phyloP scores from a whole-genome alignment of 2,329 filamentous ascomycete species.

The Fusarium acutatum region DNA sequence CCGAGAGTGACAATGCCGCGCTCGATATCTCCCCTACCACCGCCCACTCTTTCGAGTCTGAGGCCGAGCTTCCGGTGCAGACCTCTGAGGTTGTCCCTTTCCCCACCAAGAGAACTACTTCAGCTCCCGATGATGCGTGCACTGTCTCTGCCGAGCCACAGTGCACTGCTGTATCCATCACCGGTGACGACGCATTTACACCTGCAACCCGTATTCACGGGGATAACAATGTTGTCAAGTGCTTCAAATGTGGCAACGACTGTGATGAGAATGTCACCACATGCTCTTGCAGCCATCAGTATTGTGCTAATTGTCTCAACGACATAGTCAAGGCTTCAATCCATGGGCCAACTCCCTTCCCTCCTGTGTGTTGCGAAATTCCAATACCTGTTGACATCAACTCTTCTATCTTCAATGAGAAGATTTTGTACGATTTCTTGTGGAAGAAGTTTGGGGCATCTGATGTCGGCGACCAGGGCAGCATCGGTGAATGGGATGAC shows the following conservation, averaged over 20 bases:
- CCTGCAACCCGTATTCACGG: too few species aligned
- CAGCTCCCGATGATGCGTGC: neutral
- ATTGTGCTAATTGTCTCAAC: constrained; percentile 4
- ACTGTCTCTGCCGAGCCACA: neutral
- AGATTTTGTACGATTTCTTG: neutral
- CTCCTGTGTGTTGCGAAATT: neutral
- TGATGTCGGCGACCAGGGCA: neutral
- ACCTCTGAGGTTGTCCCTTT: neutral
- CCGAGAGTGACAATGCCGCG: neutral
- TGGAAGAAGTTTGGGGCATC: neutral
- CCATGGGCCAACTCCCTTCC: neutral
- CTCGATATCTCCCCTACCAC: neutral
- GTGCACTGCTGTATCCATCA: neutral
- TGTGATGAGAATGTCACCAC: neutral
- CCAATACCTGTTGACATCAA: neutral
- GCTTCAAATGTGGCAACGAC: neutral
- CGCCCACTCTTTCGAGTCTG: neutral
- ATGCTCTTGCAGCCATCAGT: constrained; percentile 1
- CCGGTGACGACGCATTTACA: neutral
- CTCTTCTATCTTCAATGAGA: neutral
- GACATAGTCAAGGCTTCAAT: neutral
- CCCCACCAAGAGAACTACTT: too few species aligned
- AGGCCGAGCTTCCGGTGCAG: neutral
- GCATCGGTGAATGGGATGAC: too few species aligned
- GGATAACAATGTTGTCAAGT: neutral